These are phyloP conservation scores for Globisporangium lucens DNA, from an alignment of 352 stramenopile genomes.

Conservation along the genomic window DNA sequence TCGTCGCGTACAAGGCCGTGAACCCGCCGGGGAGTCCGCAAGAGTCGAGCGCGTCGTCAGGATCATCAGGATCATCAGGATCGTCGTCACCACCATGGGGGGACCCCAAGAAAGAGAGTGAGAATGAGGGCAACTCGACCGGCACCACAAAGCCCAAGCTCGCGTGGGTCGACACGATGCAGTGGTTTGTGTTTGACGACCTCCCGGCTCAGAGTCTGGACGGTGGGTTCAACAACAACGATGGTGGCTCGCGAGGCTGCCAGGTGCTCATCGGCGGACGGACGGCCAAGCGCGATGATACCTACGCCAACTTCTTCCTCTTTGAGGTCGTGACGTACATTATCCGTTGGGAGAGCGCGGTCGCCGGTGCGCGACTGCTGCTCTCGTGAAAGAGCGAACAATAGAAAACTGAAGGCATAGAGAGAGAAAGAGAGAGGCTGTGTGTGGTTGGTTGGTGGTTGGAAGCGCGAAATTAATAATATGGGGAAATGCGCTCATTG, in stretches of 20 bases:
- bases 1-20: slow-evolving; percentile 16
- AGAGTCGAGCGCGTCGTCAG: slow-evolving; percentile 1
- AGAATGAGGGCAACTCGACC: neutral
- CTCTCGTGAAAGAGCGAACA: slow-evolving; percentile 10
- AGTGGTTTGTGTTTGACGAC: slow-evolving; percentile 37
- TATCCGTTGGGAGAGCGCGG: slow-evolving; percentile 42
- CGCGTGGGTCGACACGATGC: slow-evolving; percentile 40
- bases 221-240: neutral
- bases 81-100: neutral
- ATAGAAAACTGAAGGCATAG: neutral
- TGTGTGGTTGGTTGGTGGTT: neutral
- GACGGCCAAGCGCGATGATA: slow-evolving; percentile 35
- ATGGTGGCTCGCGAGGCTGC: neutral
- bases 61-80: neutral
- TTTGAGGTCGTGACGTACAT: slow-evolving; percentile 52
- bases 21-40: slow-evolving; percentile 15
- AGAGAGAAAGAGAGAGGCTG: neutral
- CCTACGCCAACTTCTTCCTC: slow-evolving; percentile 43
- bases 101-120: neutral
- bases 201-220: neutral
- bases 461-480: neutral
- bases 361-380: slow-evolving; percentile 32
- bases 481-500: neutral
- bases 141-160: slow-evolving; percentile 27
- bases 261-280: slow-evolving; percentile 26